These are phyloP conservation scores for Theileria equi DNA, from an alignment of 169 alveolate genomes.

Conservation along the genomic window DNA sequence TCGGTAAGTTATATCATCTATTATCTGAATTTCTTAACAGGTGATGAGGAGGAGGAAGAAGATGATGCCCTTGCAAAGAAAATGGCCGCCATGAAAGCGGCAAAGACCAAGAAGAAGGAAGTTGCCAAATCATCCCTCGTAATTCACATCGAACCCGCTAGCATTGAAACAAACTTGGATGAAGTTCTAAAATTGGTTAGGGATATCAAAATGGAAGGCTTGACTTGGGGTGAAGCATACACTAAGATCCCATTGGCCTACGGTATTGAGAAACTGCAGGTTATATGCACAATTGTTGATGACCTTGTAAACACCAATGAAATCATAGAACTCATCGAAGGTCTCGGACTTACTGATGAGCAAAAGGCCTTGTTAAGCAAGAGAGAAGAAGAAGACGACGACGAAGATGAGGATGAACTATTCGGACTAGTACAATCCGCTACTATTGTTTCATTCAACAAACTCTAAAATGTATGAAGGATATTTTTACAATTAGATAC, in stretches of 20 bases:
- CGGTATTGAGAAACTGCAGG: constrained; percentile 83
- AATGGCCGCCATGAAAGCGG: constrained; percentile 76
- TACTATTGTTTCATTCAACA: constrained; percentile 82
- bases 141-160: constrained; percentile 80
- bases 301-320: constrained; percentile 81
- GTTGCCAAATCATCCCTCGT: constrained; percentile 78
- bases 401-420: constrained; percentile 72
- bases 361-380: constrained; percentile 59
- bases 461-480: constrained; percentile 58
- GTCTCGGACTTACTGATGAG: constrained; percentile 77
- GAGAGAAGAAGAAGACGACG: constrained; percentile 61
- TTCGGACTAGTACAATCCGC: constrained; percentile 84
- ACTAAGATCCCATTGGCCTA: constrained; percentile 82
- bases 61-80: constrained; percentile 71
- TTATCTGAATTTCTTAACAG: constrained; percentile 25
- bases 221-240: constrained; percentile 82
- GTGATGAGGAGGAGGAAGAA: constrained; percentile 69
- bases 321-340: constrained; percentile 76
- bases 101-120: constrained; percentile 67
- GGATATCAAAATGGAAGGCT: constrained; percentile 75
- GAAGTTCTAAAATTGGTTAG: constrained; percentile 73
- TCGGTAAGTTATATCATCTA: constrained; percentile 26
- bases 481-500: constrained; percentile 24
- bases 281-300: constrained; percentile 78
- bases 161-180: constrained; percentile 77